Percentiles rank a stretch among this genome's conserved stretches.
Conservation (phyloP, 805 yeast genomes). For the Yarrowia hollandica region DNA sequence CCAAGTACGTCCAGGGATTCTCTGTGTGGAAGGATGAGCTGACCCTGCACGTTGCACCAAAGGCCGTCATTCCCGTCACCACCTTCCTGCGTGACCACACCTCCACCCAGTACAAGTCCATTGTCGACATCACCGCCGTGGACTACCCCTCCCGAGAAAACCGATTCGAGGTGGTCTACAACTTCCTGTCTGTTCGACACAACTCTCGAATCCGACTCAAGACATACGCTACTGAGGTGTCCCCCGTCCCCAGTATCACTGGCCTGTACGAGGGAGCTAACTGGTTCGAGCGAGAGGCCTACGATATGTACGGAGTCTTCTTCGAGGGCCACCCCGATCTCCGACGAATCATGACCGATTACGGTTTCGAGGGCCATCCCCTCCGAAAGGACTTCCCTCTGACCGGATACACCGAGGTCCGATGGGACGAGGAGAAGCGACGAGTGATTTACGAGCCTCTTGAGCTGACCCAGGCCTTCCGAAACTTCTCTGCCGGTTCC, state of each 20-base stretch:
- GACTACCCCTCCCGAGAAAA: constrained; percentile 82
- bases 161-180: constrained; percentile 85
- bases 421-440: constrained; percentile 88
- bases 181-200: constrained; percentile 74
- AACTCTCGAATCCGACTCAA: constrained; percentile 86
- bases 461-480: constrained; percentile 88
- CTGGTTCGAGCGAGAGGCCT: constrained; percentile 90
- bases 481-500: constrained; percentile 85
- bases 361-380: constrained; percentile 91
- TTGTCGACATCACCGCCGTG: constrained; percentile 81
- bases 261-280: constrained; percentile 75
- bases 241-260: constrained; percentile 78
- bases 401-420: constrained; percentile 85
- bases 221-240: constrained; percentile 81
- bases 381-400: constrained; percentile 91
- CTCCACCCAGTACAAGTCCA: constrained; percentile 73
- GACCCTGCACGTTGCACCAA: constrained; percentile 71
- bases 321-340: constrained; percentile 88
- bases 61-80: constrained; percentile 69
- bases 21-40: constrained; percentile 91
- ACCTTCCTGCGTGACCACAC: constrained; percentile 75
- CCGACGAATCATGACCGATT: constrained; percentile 86
- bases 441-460: constrained; percentile 86
- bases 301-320: constrained; percentile 82
- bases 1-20: constrained; percentile 79